Conservation (phyloP, 139 green algal genomes). For the Deuterostichococcus epilithicus region DNA sequence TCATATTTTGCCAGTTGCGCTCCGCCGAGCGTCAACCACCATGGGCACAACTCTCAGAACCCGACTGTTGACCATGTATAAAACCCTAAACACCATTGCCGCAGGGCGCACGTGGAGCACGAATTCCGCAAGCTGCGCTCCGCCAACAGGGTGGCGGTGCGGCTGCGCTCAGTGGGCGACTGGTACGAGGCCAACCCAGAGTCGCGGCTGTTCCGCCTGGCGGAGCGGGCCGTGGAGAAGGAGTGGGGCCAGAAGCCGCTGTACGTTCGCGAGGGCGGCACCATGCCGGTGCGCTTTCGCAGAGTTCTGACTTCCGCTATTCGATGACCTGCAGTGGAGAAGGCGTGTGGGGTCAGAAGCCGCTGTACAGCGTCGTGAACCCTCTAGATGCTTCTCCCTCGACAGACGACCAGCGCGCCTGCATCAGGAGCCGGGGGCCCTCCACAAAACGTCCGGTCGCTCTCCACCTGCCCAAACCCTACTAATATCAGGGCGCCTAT, state of each 20-base stretch:
- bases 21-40: no score
- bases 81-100: no score
- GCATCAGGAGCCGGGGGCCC: not conserved
- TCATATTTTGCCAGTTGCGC: no score
- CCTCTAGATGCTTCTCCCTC: no score
- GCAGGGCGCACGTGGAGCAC: slow-evolving; percentile 62
- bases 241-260: slow-evolving; percentile 78
- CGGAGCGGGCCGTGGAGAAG: slow-evolving; percentile 60
- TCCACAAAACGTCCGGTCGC: not conserved
- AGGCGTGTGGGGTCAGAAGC: no score
- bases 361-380: no score
- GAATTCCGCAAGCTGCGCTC: slow-evolving; percentile 80
- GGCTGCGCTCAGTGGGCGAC: slow-evolving; percentile 70
- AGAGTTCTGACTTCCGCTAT: no score
- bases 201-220: slow-evolving; percentile 64
- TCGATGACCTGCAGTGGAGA: no score
- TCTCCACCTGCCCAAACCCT: not conserved
- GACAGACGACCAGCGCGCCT: no score
- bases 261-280: slow-evolving; percentile 79
- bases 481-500: no score
- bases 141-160: slow-evolving; percentile 65
- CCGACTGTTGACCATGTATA: no score
- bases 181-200: slow-evolving; percentile 85
- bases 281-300: slow-evolving; percentile 45
- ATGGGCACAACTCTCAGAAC: no score